Percentiles rank a stretch among this genome's conserved stretches.
phyloP scores from a whole-genome alignment of 352 stramenopile species.

The Pilasporangium apinafurcum region DNA sequence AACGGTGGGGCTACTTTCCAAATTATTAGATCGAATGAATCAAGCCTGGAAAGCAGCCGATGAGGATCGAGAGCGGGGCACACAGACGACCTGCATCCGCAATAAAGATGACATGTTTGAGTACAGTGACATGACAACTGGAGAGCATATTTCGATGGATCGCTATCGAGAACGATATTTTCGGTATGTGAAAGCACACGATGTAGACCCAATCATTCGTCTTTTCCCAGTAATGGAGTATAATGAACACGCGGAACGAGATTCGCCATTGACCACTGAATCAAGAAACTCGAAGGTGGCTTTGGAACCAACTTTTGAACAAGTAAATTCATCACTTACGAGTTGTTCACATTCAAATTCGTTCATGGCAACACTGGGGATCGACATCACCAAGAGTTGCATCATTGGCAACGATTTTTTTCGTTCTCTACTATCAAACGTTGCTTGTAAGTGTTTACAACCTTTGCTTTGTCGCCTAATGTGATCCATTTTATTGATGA shows the following conservation, averaged over 20 bases:
- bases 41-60: slow-evolving; percentile 38
- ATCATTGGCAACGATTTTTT: slow-evolving; percentile 35
- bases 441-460: background rate
- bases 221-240: slow-evolving; percentile 2
- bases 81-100: slow-evolving; percentile 16
- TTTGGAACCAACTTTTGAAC: no score
- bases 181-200: slow-evolving; percentile 21
- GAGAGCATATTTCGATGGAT: slow-evolving; percentile 15
- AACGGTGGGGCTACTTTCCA: slow-evolving; percentile 20
- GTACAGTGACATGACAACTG: slow-evolving; percentile 45
- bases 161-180: slow-evolving; percentile 49
- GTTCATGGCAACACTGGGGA: slow-evolving; percentile 15
- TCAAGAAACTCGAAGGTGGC: no score
- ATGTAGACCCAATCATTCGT: slow-evolving; percentile 28
- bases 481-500: background rate
- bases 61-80: slow-evolving; percentile 25
- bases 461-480: background rate
- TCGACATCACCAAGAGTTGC: slow-evolving; percentile 32
- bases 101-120: slow-evolving; percentile 31
- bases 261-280: no score
- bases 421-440: no score
- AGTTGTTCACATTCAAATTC: background rate
- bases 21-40: slow-evolving; percentile 46
- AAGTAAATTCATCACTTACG: no score
- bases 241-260: no score